A percentile compares a stretch with the other conserved stretches of the same genome.
These are phyloP conservation scores for Pythium vanterpoolii DNA, from an alignment of 352 stramenopile genomes.

Conservation along the genomic window DNA sequence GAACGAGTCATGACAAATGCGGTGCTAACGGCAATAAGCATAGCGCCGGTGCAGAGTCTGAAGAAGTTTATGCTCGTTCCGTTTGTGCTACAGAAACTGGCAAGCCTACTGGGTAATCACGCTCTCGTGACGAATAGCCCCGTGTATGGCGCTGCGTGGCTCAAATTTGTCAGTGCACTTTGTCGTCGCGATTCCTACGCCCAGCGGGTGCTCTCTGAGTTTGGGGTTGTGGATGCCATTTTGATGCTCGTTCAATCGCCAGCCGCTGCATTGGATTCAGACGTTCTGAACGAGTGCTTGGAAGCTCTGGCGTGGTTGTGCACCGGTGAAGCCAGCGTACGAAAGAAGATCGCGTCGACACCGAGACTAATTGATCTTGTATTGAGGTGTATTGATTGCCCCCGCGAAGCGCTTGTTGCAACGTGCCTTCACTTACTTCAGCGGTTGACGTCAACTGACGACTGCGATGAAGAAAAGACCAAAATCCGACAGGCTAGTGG, in stretches of 20 bases:
- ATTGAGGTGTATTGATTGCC: conserved; percentile 38
- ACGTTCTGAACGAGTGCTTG: conserved; percentile 41
- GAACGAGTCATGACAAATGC: conserved; percentile 37
- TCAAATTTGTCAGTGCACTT: conserved; percentile 41
- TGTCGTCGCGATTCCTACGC: conserved; percentile 42
- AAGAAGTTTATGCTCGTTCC: conserved; percentile 36
- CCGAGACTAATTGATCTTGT: conserved; percentile 50
- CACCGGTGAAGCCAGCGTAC: conserved; percentile 31
- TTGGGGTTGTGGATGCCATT: conserved; percentile 44
- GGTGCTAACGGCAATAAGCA: conserved; percentile 37
- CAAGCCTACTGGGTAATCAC: conserved; percentile 36
- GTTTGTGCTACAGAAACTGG: conserved; percentile 37
- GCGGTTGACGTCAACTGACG: conserved; percentile 35
- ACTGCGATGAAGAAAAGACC: conserved; percentile 31
- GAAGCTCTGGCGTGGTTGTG: conserved; percentile 58
- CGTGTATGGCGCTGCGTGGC: conserved; percentile 33
- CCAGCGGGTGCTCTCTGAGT: conserved; percentile 53
- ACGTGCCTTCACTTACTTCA: conserved; percentile 59
- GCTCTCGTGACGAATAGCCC: conserved; percentile 20
- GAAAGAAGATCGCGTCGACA: conserved; percentile 34
- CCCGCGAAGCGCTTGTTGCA: conserved; percentile 26
- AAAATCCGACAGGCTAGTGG: conserved; percentile 30
- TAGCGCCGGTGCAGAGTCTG: conserved; percentile 27
- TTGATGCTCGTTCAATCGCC: conserved; percentile 49
- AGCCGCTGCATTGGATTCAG: conserved; percentile 26